Base-by-base conservation (phyloP, 2,329 filamentous ascomycete genomes). In the Fusarium pininemorale region DNA sequence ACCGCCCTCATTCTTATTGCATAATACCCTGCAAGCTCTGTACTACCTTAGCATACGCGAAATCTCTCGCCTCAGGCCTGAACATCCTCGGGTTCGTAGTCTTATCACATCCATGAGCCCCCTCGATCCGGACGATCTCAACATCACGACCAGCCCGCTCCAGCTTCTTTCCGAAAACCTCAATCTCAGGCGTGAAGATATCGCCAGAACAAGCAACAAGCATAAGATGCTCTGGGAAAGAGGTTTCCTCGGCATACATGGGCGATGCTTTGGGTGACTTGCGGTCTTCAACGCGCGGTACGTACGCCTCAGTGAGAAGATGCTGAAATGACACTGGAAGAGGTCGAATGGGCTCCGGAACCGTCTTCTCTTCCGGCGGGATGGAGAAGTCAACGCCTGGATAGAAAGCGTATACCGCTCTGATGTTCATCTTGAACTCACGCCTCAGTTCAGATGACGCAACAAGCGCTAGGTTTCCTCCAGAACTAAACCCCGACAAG, bases 361-460 rank as follows among this genome's bases (percentile, higher is more conserved):
- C 74, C 0, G 45, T 68, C 55, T 81, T 83, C 3, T 66, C 41
- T 18, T 77, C 76, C 0, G 82, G 79, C 11, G 76, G 63, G 13
- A 78, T 74, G 3, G 69, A 73, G 26, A 84, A 66, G 53, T 84
- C 80, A 6, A 78, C 78, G 0, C 80, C 78, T 0, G 84, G 79
- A 37, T 83, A 90, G 80, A 84, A 86, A 51, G 83, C 79, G 63
- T 88, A 85, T 67, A 87, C 83, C 12, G 87, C 87, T 48, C 83
- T 83, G 68, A 83, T 87, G 18, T 88, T 86, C 68, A 87, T 80
- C 14, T 53, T 44, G 24, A 71, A 63, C 38, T 63, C 24, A 0
- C 15, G 48, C 15, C 87, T 75, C 4, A 80, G 56, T 30, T 76
- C 61, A 14, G 76, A 75, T 1, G 79, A 74, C 2, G 75, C 79